Base-by-base conservation (phyloP, 768 basidiomycete species). In the Pisolithus orientalis region DNA sequence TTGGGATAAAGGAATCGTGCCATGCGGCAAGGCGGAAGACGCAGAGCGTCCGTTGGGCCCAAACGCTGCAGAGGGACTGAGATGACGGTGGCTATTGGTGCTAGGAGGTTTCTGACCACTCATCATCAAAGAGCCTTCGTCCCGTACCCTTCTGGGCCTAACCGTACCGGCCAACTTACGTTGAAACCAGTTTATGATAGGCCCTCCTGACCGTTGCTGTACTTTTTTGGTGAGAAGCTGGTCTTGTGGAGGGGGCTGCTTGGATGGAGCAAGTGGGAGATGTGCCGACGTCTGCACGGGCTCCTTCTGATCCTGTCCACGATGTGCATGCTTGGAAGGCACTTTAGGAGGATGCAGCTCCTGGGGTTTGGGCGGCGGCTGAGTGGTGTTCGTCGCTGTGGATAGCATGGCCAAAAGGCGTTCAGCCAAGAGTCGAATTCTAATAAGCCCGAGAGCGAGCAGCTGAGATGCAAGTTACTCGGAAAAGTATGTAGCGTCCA, bases 171-270 rank as follows among this genome's bases (percentile, higher is more conserved):
- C 84, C 13, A 93, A 75, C 67, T 93, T 93, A 57, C 88, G 82
- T 62, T 92, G 90, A 54, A 93, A 83, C 90, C 90, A 93, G 59
- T 89, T 87, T 61, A 93, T 84, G 59, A 93, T 85, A 8, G 90
- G 90, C 64, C 90, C 88, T 66, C 89, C 86, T 16, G 85, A 81
- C 38, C 85, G 81, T 45, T 81, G 79, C 50, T 83, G 70, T 6
- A 80, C 64, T 65, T 85, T 87, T 73, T 88, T 87, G 52, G 73
- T 69, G 44, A 67, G 63, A 45, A 61, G 44, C 55, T 78, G 77
- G 32, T 64, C 59, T 62, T 62, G 56, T 53, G 56, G 55, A 21
- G 61, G 62, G 48, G 61, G 58, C 53, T 58, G 64, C 54, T 57
- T 65, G 45, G 53, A 54, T 42, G 56, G 54, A 44, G 50, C 52